These are phyloP conservation scores for Neolentinus lepideus DNA, from an alignment of 1,284 basidiomycete genomes.

Conservation along the genomic window DNA sequence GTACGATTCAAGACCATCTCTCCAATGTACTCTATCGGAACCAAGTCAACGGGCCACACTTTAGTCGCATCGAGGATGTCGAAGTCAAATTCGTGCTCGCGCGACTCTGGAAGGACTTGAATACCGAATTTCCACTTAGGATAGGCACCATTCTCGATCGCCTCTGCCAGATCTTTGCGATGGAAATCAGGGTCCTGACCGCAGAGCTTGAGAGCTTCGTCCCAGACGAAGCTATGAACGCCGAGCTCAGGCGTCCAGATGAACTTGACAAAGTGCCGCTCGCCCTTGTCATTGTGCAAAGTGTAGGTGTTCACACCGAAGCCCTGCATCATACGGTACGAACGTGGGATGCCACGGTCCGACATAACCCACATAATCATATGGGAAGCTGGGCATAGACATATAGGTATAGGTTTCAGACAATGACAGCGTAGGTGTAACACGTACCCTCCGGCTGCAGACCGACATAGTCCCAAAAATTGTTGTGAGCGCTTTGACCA, in stretches of 20 bases:
- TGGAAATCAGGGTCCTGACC: conserved; percentile 83
- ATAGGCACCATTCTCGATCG: conserved; percentile 60
- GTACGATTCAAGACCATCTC: conserved; percentile 64
- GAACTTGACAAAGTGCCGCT: conserved; percentile 80
- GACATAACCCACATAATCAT: conserved; percentile 84
- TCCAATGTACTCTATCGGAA: conserved; percentile 71
- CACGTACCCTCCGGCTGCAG: conserved; percentile 51
- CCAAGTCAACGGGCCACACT: conserved; percentile 72
- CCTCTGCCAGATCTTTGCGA: conserved; percentile 71
- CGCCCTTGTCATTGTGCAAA: conserved; percentile 55
- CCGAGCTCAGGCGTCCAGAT: conserved; percentile 79
- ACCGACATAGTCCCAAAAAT: conserved; percentile 77
- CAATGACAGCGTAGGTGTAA: background rate
- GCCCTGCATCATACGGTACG: conserved; percentile 82
- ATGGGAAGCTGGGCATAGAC: conserved; percentile 46
- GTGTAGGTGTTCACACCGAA: conserved; percentile 83
- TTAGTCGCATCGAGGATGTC: conserved; percentile 84
- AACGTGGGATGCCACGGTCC: conserved; percentile 76
- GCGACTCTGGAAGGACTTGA: conserved; percentile 60
- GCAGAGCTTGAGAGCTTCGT: conserved; percentile 74
- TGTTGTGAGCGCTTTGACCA: conserved; percentile 70
- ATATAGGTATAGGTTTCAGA: conserved; percentile 4
- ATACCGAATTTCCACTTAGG: conserved; percentile 76
- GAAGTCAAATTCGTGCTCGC: conserved; percentile 73
- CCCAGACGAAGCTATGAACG: conserved; percentile 77